Evolutionary conservation across 352 stramenopile genomes (phyloP).

Genomic region (Phytophthora meadii): DNA sequence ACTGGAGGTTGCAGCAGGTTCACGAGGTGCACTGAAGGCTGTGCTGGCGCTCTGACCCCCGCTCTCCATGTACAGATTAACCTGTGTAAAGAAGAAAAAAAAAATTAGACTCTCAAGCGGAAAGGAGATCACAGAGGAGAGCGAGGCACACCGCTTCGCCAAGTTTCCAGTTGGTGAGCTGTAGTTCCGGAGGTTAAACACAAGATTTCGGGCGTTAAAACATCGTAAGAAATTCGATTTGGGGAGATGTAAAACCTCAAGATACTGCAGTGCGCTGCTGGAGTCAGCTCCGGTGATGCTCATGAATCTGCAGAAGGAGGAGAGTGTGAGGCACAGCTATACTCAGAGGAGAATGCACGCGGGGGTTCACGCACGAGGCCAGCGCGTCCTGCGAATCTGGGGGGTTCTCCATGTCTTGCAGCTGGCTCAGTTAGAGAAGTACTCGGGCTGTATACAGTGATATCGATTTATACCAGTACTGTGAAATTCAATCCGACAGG

Average conservation of each 20-base stretch:
- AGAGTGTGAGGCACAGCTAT: neutral
- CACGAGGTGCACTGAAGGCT: conserved; percentile 17
- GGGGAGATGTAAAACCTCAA: conserved; percentile 52
- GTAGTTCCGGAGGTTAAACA: conserved; percentile 7
- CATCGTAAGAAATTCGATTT: neutral
- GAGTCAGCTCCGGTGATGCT: conserved; percentile 81
- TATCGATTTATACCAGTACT: too few relatives aligned
- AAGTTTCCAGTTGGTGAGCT: conserved; percentile 83
- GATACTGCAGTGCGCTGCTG: conserved; percentile 69
- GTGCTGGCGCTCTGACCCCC: conserved; percentile 39
- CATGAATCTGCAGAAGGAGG: conserved; percentile 70
- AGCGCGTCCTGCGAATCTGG: conserved; percentile 47
- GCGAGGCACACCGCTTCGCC: conserved; percentile 61
- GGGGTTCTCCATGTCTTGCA: conserved; percentile 23
- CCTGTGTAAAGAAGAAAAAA: conserved; percentile 31
- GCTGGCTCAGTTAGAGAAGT: neutral
- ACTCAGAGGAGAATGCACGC: neutral
- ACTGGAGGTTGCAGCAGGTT: conserved; percentile 3
- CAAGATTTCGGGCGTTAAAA: conserved; percentile 10
- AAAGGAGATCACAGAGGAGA: neutral
- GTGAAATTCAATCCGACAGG: too few relatives aligned
- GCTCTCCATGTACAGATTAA: conserved; percentile 89
- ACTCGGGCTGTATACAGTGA: too few relatives aligned
- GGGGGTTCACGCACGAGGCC: conserved; percentile 41
- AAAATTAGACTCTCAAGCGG: neutral